These are phyloP conservation scores for Cerioporus squamosus DNA, from an alignment of 1,284 basidiomycete species.

Conservation along the genomic window DNA sequence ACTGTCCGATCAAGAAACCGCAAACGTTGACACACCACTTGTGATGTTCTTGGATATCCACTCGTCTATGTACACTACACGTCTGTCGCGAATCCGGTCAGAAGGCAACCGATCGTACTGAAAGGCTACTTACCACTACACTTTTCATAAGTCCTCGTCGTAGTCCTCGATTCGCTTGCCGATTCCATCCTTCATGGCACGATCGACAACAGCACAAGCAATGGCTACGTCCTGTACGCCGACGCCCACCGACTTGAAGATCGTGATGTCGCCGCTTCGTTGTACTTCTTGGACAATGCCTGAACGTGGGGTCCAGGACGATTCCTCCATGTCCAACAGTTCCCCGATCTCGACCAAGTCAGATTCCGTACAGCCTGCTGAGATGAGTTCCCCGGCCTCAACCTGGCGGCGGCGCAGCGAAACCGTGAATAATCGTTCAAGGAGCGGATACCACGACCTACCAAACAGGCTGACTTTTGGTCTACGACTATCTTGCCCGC, in stretches of 20 bases:
- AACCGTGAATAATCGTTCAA: background rate
- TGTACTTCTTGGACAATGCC: conserved; percentile 36
- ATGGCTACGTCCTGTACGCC: conserved; percentile 81
- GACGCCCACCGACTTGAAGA: conserved; percentile 82
- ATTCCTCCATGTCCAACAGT: conserved; percentile 41
- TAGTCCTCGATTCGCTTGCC: conserved; percentile 45
- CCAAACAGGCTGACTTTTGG: conserved; percentile 65
- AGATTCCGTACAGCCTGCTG: conserved; percentile 42
- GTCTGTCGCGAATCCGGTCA: no score
- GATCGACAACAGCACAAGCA: conserved; percentile 48
- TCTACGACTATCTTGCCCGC: conserved; percentile 69
- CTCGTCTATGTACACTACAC: no score
- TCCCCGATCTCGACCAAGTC: conserved; percentile 67
- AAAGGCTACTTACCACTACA: background rate
- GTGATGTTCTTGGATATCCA: no score
- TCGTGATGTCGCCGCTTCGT: conserved; percentile 53
- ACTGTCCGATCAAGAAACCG: background rate
- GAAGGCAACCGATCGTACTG: no score
- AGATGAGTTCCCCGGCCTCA: conserved; percentile 83
- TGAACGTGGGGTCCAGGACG: conserved; percentile 23
- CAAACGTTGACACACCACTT: background rate
- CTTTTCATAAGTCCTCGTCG: conserved; percentile 29
- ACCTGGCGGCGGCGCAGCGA: conserved; percentile 14
- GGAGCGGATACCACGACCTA: conserved; percentile 13
- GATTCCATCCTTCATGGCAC: conserved; percentile 41